phyloP scores from a whole-genome alignment of 345 rosid genomes.

The Eucalyptus marginata region DNA sequence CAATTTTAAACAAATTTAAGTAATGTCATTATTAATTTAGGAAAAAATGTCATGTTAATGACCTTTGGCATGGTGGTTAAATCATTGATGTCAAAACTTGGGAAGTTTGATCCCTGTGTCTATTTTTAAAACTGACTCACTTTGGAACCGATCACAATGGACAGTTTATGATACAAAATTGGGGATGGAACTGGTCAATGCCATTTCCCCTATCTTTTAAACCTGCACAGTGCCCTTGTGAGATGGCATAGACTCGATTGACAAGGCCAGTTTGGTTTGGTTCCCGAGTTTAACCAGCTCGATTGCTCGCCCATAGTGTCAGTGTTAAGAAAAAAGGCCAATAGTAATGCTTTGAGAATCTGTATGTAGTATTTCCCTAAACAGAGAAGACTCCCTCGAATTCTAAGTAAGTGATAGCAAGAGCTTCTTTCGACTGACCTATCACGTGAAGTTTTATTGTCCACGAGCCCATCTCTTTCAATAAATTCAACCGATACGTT shows the following conservation, averaged over 20 bases:
- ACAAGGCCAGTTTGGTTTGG: neutral
- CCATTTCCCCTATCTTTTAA: neutral
- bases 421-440: neutral
- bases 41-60: neutral
- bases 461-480: neutral
- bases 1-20: neutral
- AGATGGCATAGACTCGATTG: neutral
- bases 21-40: neutral
- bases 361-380: neutral
- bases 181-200: neutral
- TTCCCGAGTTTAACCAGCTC: neutral
- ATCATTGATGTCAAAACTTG: neutral
- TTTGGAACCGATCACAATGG: neutral
- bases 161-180: neutral
- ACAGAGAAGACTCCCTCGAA: neutral
- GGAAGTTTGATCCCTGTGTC: neutral
- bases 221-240: neutral
- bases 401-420: neutral
- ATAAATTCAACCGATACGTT: slow-evolving; percentile 22
- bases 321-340: neutral
- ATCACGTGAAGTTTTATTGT: slow-evolving; percentile 2
- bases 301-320: neutral
- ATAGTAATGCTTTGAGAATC: neutral
- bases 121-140: neutral
- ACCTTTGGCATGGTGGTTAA: neutral